phyloP scores from a whole-genome alignment of 2,329 filamentous ascomycete species.

The Metarhizium sp. region DNA sequence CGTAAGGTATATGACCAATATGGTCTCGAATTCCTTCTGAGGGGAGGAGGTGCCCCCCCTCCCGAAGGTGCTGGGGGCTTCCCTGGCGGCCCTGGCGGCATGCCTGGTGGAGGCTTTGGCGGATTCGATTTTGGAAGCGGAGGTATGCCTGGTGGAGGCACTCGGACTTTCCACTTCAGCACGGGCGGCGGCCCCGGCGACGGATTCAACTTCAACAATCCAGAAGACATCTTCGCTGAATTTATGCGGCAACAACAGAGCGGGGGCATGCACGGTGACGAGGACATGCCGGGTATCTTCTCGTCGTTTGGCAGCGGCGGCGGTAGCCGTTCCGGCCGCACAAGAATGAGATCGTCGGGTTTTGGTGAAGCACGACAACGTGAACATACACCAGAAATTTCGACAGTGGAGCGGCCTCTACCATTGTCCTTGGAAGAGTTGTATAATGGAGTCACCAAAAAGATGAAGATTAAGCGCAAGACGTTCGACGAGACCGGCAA shows the following conservation, averaged over 20 bases:
- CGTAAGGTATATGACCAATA: slow-evolving; percentile 91
- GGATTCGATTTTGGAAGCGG: slow-evolving; percentile 43
- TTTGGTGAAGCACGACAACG: slow-evolving; percentile 23
- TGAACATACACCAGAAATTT: slow-evolving; percentile 65
- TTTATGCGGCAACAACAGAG: slow-evolving; percentile 53
- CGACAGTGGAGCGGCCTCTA: slow-evolving; percentile 79
- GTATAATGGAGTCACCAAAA: slow-evolving; percentile 81
- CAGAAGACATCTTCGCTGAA: slow-evolving; percentile 75
- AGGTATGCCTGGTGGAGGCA: slow-evolving; percentile 31
- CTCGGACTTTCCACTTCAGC: slow-evolving; percentile 56
- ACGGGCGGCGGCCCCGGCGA: slow-evolving; percentile 40
- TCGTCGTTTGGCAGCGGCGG: slow-evolving; percentile 34
- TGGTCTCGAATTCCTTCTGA: slow-evolving; percentile 84
- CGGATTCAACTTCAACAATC: slow-evolving; percentile 76
- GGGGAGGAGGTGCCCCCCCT: slow-evolving; percentile 63
- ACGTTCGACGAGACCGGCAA: slow-evolving; percentile 82
- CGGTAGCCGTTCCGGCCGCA: slow-evolving; percentile 27
- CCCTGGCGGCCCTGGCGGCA: slow-evolving; percentile 45
- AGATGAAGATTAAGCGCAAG: slow-evolving; percentile 97
- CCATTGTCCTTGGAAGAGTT: slow-evolving; percentile 80
- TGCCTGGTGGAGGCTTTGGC: slow-evolving; percentile 43
- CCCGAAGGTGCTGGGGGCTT: slow-evolving; percentile 49
- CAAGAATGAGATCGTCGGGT: slow-evolving; percentile 31
- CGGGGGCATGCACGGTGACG: slow-evolving; percentile 30
- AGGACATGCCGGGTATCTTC: slow-evolving; percentile 44